These are phyloP conservation scores for Ceratobasidium sp. DNA, from an alignment of 1,284 basidiomycete species.

Conservation along the genomic window DNA sequence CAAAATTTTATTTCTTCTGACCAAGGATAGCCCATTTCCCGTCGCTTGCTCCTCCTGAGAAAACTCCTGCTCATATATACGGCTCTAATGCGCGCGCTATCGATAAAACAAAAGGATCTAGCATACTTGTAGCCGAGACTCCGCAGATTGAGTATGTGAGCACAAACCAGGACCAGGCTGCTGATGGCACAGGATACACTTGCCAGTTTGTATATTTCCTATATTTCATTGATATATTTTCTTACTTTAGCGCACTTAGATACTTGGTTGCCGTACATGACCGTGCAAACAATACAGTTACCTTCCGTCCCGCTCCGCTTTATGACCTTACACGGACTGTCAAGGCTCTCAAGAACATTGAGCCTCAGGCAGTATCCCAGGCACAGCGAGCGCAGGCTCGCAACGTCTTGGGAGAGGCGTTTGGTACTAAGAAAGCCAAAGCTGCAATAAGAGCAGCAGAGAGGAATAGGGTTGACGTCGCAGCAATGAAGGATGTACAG, in stretches of 20 bases:
- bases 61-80: constrained; percentile 77
- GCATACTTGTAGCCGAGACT: constrained; percentile 76
- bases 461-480: constrained; percentile 87
- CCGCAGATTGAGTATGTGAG: constrained; percentile 74
- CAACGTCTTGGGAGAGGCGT: constrained; percentile 87
- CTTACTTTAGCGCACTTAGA: constrained; percentile 55
- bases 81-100: constrained; percentile 60
- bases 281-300: constrained; percentile 76
- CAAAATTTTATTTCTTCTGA: constrained; percentile 47
- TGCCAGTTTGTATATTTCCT: constrained; percentile 50
- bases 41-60: constrained; percentile 70
- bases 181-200: constrained; percentile 69
- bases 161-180: constrained; percentile 62
- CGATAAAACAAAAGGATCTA: constrained; percentile 61
- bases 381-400: constrained; percentile 71
- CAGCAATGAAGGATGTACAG: constrained; percentile 85
- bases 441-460: constrained; percentile 84
- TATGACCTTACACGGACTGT: constrained; percentile 83
- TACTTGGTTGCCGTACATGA: constrained; percentile 79
- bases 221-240: constrained; percentile 40
- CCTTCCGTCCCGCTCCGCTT: constrained; percentile 76
- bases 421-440: constrained; percentile 94
- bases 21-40: constrained; percentile 76
- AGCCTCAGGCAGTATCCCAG: constrained; percentile 64
- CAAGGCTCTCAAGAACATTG: constrained; percentile 76